Evolutionary conservation across 2,329 filamentous ascomycete species (phyloP).

Genomic region (Cyanodermella asteris): DNA sequence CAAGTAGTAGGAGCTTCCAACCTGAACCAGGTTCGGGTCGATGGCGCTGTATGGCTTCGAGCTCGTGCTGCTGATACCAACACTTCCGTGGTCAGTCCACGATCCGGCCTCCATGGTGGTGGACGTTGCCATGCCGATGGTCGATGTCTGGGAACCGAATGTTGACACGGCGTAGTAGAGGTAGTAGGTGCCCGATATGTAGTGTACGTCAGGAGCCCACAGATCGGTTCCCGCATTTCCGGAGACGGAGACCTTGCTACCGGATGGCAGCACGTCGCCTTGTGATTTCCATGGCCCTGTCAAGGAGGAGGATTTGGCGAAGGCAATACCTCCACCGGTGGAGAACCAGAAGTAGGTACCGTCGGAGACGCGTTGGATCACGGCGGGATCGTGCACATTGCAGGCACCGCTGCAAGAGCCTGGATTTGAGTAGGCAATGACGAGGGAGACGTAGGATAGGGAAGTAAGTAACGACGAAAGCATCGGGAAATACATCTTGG

Average conservation of each 20-base stretch:
- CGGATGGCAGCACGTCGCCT: slow-evolving; percentile 9
- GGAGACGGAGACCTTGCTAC: slow-evolving; percentile 1
- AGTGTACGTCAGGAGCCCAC: slow-evolving; percentile 1
- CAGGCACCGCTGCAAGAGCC: slow-evolving; percentile 18
- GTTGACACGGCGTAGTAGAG: slow-evolving; percentile 1
- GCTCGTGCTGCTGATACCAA: slow-evolving; percentile 25
- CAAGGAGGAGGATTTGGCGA: slow-evolving; percentile 17
- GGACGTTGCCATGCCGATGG: slow-evolving; percentile 16
- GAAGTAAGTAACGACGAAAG: too few relatives aligned
- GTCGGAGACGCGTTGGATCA: slow-evolving; percentile 19
- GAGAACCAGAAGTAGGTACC: slow-evolving; percentile 23
- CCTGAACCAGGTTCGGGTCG: slow-evolving; percentile 31
- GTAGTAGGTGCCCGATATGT: slow-evolving; percentile 1
- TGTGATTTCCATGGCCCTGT: slow-evolving; percentile 22
- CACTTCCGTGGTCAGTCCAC: slow-evolving; percentile 38
- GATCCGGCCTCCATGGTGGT: slow-evolving; percentile 28
- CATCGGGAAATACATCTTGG: too few relatives aligned
- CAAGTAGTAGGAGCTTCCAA: slow-evolving; percentile 23
- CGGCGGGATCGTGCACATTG: slow-evolving; percentile 19
- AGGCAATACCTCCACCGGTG: slow-evolving; percentile 20
- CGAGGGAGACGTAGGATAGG: too few relatives aligned
- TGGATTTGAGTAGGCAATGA: slow-evolving; percentile 12
- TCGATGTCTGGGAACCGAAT: slow-evolving; percentile 1
- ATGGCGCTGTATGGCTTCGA: slow-evolving; percentile 36
- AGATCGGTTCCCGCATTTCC: too few relatives aligned